Base-by-base conservation (phyloP, 1,284 basidiomycete genomes). In the Amylostereum chailletii region DNA sequence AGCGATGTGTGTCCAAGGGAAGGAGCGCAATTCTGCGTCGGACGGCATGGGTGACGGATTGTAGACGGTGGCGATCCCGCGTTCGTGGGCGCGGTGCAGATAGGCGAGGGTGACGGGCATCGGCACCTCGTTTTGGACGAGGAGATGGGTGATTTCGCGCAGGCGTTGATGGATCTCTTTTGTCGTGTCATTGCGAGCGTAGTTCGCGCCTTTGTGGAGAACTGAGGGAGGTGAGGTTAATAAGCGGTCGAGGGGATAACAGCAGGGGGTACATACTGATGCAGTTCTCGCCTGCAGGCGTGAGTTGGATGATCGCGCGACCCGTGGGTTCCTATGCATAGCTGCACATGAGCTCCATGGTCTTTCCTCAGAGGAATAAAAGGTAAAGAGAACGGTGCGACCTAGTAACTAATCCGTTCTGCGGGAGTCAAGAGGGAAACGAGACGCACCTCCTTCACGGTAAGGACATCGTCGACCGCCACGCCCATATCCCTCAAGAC, bases 51-150 rank as follows among this genome's bases (percentile, higher is more conserved):
- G 78, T 0, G 77, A 80, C 1, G 78, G 77, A 57, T 81, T 81
- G 59, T 75, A 71, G 45, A 80, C 65, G 0, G 69, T 69, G 0
- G 58, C 62, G 7, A 60, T 53, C 37, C 52, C 52, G 10, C 29
- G 47, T 2, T 11, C 26, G 34, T 55, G 49, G 2, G 59, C 55
- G 27, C 53, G 47, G 6, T 64, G 60, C 42, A 72, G 65, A 51
- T 63, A 68, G 29, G 59, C 57, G 32, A 72, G 58, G 0, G 75
- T 78, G 4, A 69, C 69, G 4, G 55, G 47, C 46, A 70, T 58
- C 2, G 68, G 68, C n/a, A 80, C 77, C 56, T 81, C 79, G 56
- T 81, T 81, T 55, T 81, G 78, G 1, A 81, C 59, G 6, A 80
- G 67, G 5, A 80, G 57, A 56, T 79, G 75, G 0, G 72, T 74